A percentile compares a stretch with the other conserved stretches of the same genome.
These are phyloP conservation scores for Xylaria sp. DNA, from an alignment of 2,329 filamentous ascomycete species.

Conservation along the genomic window DNA sequence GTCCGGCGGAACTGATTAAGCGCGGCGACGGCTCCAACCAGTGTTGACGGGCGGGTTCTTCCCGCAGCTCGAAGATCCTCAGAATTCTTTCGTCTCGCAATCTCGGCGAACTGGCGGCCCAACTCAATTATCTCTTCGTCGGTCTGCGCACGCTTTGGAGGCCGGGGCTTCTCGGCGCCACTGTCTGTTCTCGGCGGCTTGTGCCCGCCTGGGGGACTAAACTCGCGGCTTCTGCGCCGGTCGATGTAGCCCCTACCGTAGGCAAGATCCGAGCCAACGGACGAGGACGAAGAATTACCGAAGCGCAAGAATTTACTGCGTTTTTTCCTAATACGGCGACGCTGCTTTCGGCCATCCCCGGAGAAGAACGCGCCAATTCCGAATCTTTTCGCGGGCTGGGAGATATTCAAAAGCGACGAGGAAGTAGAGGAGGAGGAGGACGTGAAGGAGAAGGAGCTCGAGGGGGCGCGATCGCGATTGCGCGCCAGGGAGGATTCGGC, in stretches of 20 bases:
- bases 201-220: constrained; percentile 44
- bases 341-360: constrained; percentile 63
- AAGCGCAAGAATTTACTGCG: constrained; percentile 66
- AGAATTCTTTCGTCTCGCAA: constrained; percentile 63
- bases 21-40: constrained; percentile 55
- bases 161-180: constrained; percentile 40
- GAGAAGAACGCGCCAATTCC: constrained; percentile 73
- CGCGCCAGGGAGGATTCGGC: constrained; percentile 38
- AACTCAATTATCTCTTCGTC: constrained; percentile 69
- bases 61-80: constrained; percentile 60
- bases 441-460: constrained; percentile 43
- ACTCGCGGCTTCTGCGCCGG: constrained; percentile 50
- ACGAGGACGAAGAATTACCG: constrained; percentile 73
- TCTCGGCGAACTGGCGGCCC: constrained; percentile 64
- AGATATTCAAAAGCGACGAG: constrained; percentile 74
- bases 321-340: constrained; percentile 56
- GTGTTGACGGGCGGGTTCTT: constrained; percentile 52
- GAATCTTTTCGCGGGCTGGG: constrained; percentile 62
- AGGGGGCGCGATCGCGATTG: constrained; percentile 47
- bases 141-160: constrained; percentile 55
- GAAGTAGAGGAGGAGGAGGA: constrained; percentile 63
- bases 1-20: constrained; percentile 57
- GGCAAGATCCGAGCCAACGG: constrained; percentile 74
- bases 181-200: constrained; percentile 34
- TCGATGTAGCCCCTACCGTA: constrained; percentile 72